Base-by-base conservation (phyloP, 176 grass and related monocot genomes). In the Alloteropsis semialata region DNA sequence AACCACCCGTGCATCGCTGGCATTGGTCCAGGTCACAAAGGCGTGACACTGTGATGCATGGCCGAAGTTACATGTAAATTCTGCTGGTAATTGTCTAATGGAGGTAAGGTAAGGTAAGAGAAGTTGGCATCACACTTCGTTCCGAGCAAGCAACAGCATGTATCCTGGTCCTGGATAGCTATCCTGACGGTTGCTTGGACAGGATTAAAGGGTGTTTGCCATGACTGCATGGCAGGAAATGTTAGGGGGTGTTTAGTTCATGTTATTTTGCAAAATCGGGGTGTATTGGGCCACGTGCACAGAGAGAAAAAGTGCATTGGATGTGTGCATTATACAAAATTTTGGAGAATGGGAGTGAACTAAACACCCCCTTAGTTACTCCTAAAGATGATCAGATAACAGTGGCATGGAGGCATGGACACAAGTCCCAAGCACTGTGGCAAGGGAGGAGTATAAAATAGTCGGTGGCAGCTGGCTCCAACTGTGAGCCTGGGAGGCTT, bases 401-500 rank as follows among this genome's bases (percentile, higher is more conserved):
- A 8, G 50, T n/a, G 72, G 10, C 36, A 42, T 18, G 22, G 78
- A 53, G 39, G 12, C 80, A 72, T 82, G 65, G 66, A 21, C 39
- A 61, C 54, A 62, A 62, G 58, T 41, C 58, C 45, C 58, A 11
- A 84, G 11, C 30, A 42, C 66, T 22, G 62, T 66, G 58, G 2
- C 7, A 43, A 0, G 5, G 15, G 4, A 49, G 38, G 39, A 16
- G 33, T 10, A 28, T 55, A 86, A 48, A 82, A 79, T 83, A 86
- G 73, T 50, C 49, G 24, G 58, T 74, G 79, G 33, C 74, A 87
- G 88, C 88, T 87, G 88, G 79, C 21, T 59, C 84, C 84, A 79
- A 83, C 84, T 33, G 64, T 24, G 39, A 62, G 83, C 78, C 84
- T 33, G 64, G 19, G 39, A 62, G 83, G 63, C 53, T 25, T 5